These are phyloP conservation scores for Kitagawia praeruptora DNA, from an alignment of 129 eudicot genomes.

Conservation along the genomic window DNA sequence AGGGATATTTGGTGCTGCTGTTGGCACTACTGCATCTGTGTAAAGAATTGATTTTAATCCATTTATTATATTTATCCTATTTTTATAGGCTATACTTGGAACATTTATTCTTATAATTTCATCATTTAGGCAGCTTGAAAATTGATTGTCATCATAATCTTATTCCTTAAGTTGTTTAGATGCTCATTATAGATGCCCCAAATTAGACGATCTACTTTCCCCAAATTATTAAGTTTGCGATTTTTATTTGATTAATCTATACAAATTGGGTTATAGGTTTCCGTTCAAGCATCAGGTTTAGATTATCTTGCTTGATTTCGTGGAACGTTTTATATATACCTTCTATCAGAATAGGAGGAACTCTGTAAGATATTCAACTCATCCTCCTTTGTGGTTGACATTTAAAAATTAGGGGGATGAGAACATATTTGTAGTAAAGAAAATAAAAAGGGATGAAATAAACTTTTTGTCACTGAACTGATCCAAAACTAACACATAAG, in stretches of 20 bases:
- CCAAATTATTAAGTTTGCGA: background rate
- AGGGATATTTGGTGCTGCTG: slow-evolving; percentile 71
- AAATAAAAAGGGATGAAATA: background rate
- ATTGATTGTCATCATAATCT: background rate
- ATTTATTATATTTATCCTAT: background rate
- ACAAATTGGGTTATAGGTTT: background rate
- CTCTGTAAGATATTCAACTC: background rate
- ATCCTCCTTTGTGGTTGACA: background rate
- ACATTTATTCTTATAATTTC: background rate
- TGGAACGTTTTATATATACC: background rate
- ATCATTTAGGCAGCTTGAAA: background rate
- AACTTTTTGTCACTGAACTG: background rate
- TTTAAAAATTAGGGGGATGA: background rate
- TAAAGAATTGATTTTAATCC: slow-evolving; percentile 24
- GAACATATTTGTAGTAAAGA: background rate
- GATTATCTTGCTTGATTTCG: background rate
- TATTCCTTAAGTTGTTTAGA: background rate
- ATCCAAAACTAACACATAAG: background rate
- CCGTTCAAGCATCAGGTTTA: background rate
- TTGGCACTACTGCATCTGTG: slow-evolving; percentile 88
- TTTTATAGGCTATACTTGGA: background rate
- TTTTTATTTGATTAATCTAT: background rate
- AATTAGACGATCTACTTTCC: background rate
- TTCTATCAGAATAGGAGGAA: background rate
- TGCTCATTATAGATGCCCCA: background rate